Percentiles rank a stretch among this genome's conserved stretches.
Evolutionary conservation across 495 filamentous ascomycete genomes (phyloP).

Genomic region (Cercophora samala): DNA sequence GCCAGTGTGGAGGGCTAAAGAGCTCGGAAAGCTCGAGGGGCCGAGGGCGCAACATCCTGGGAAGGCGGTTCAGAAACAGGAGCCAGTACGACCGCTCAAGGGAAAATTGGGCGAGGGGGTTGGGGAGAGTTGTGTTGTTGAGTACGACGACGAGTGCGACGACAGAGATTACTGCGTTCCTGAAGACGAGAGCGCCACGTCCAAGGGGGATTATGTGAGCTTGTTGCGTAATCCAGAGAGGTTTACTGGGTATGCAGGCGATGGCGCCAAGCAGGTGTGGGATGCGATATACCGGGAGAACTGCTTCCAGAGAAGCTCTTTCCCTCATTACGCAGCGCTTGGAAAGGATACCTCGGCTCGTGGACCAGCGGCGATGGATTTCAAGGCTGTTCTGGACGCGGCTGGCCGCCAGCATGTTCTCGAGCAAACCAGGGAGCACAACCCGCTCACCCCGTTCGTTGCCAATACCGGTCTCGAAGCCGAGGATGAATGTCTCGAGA

Average conservation of each 20-base stretch:
- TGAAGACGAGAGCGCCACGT: slow-evolving; percentile 81
- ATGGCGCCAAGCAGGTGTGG: slow-evolving; percentile 84
- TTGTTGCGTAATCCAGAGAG: slow-evolving; percentile 90
- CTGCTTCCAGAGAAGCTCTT: slow-evolving; percentile 76
- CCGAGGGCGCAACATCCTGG: slow-evolving; percentile 86
- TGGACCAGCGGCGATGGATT: slow-evolving; percentile 73
- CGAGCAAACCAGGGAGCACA: slow-evolving; percentile 49
- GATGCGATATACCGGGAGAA: slow-evolving; percentile 96
- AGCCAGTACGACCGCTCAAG: slow-evolving; percentile 69
- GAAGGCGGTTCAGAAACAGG: slow-evolving; percentile 63
- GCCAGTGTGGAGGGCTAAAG: slow-evolving; percentile 82
- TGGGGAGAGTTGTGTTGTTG: slow-evolving; percentile 91
- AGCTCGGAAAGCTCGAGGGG: slow-evolving; percentile 88
- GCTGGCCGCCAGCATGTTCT: slow-evolving; percentile 60
- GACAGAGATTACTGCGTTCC: slow-evolving; percentile 96
- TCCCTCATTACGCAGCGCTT: slow-evolving; percentile 48
- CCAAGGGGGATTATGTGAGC: slow-evolving; percentile 94
- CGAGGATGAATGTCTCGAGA: slow-evolving; percentile 93
- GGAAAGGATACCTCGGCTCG: slow-evolving; percentile 39
- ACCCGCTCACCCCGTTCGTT: slow-evolving; percentile 49
- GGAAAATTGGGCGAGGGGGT: slow-evolving; percentile 81
- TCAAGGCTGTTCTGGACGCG: slow-evolving; percentile 74
- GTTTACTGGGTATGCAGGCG: slow-evolving; percentile 89
- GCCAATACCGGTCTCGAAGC: slow-evolving; percentile 58
- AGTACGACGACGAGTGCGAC: slow-evolving; percentile 97